Conservation (phyloP, 257 asterid species). For the Penstemon eatonii region DNA sequence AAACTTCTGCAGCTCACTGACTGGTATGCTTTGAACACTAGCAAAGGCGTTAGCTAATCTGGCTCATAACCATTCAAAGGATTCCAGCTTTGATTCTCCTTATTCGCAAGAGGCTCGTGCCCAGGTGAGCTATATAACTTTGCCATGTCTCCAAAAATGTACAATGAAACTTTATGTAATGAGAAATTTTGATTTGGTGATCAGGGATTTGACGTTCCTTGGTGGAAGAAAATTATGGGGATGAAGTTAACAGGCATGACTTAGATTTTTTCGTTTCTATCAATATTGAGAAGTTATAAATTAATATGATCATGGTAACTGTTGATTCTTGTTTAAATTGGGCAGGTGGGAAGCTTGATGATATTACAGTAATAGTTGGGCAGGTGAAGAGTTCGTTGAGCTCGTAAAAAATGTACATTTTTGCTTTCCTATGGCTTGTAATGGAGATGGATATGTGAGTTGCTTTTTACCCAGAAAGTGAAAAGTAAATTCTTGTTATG, state of each 20-base stretch:
- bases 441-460: not conserved
- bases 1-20: constrained; percentile 17
- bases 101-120: constrained; percentile 80
- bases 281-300: too few species aligned
- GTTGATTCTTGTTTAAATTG: constrained; percentile 7
- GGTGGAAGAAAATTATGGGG: constrained; percentile 80
- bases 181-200: constrained; percentile 6
- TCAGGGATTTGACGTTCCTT: constrained; percentile 84
- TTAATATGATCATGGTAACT: constrained; percentile 2
- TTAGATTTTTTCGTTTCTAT: not conserved
- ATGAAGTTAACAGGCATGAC: constrained; percentile 77
- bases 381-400: constrained; percentile 49
- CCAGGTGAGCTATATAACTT: constrained; percentile 36
- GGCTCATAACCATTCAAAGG: constrained; percentile 70
- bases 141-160: not conserved
- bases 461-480: not conserved
- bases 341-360: constrained; percentile 84
- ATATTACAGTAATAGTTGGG: constrained; percentile 71
- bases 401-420: constrained; percentile 16
- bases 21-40: constrained; percentile 35
- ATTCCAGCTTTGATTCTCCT: constrained; percentile 72
- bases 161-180: not conserved
- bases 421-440: not conserved
- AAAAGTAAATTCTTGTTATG: not conserved
- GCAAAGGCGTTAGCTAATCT: constrained; percentile 82